Evolutionary conservation across 176 grass and related monocot species (phyloP), one percentile per base, ranked within the genome.

Genomic region (Eremochloa ophiuroides): DNA sequence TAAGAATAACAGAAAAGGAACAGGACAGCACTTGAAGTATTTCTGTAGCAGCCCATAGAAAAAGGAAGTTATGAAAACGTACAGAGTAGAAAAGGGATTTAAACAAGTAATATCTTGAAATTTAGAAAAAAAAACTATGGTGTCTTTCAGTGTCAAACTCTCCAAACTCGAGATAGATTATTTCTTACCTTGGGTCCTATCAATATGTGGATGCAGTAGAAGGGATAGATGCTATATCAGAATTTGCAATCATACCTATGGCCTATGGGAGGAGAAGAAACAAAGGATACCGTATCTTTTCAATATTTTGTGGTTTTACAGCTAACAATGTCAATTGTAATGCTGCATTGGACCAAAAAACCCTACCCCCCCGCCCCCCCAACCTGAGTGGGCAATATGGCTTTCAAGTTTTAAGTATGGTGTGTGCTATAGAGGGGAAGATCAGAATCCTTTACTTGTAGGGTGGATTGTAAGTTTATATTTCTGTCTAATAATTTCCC

Each of bases 1-100:
- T 79, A 74, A 44, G 3, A 73, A 62, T 28, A 74, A 53, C 6
- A 72, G 16, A 73, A 71, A 82, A 78, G 23, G 58, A 11, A 26
- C 23, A 59, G 23, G 55, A 59, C 55, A 26, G 53, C n/a, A 55
- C 25, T 83, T 75, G 2, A 48, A 69, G 25, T 74, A 26, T 51
- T 70, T 13, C 12, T 2, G 1, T 63, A 55, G 4, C 13, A 33
- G 16, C 33, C 17, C 42, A 5, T 26, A 15, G 6, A 41, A 12
- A 39, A 39, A 13, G 51, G 17, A 62, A 37, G 34, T 50, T n/a
- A 15, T 78, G n/a, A 39, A 26, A 41, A 48, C 10, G 27, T 48
- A 72, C 28, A 72, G 29, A 31, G 25, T 31, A 72, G 18, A 47
- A 31, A 67, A 5, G 17, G 16, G 53, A 59, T 9, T 26, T 26